These are phyloP conservation scores for Candida sanyiensis DNA, from an alignment of 805 yeast genomes.

Conservation along the genomic window DNA sequence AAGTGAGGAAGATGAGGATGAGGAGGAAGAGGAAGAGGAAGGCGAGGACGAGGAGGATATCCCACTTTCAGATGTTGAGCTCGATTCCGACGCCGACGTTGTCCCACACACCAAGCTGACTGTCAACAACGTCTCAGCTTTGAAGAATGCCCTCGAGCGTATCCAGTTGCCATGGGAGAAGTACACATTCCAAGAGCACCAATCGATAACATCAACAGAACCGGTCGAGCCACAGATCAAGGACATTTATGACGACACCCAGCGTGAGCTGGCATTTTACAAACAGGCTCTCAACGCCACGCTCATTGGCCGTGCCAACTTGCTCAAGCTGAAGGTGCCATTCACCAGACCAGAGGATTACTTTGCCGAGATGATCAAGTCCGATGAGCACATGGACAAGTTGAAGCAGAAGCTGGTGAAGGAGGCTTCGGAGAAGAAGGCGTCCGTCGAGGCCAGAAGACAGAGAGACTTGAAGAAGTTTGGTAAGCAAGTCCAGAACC, in stretches of 20 bases:
- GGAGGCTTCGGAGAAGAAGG: constrained; percentile 81
- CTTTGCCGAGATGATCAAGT: constrained; percentile 97
- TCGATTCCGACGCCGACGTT: constrained; percentile 91
- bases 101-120: constrained; percentile 90
- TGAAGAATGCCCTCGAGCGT: constrained; percentile 62
- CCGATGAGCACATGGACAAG: constrained; percentile 97
- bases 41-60: constrained; percentile 76
- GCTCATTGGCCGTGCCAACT: constrained; percentile 57
- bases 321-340: constrained; percentile 69
- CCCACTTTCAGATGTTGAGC: constrained; percentile 84
- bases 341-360: constrained; percentile 92
- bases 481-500: constrained; percentile 95
- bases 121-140: constrained; percentile 80
- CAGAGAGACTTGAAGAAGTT: constrained; percentile 94
- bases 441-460: constrained; percentile 86
- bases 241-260: constrained; percentile 92
- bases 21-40: constrained; percentile 46
- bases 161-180: constrained; percentile 55
- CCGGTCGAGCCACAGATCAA: constrained; percentile 61
- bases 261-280: constrained; percentile 91
- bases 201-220: constrained; percentile 56
- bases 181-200: constrained; percentile 78
- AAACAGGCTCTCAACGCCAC: constrained; percentile 90
- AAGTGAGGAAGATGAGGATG: constrained; percentile 34
- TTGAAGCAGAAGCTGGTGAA: constrained; percentile 73